Base-by-base conservation (phyloP, 805 yeast genomes). In the Kodamaea kaohsiungensis region DNA sequence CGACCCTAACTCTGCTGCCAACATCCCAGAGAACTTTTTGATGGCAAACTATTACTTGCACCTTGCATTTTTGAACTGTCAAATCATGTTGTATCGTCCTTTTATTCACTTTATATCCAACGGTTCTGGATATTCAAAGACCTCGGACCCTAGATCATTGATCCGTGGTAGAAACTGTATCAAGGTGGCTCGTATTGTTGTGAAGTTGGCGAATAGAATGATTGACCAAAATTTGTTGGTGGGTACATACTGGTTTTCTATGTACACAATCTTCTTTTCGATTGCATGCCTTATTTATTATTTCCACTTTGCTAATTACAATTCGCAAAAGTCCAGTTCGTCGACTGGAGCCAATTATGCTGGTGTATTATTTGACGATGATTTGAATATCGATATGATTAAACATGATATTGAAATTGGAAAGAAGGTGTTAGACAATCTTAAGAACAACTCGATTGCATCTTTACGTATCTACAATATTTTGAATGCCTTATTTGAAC, bases 191-290 rank as follows among this genome's bases (percentile, higher is more conserved):
- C 77, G 95, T 54, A 83, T 87, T 62, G 96, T 89, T 27, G 91
- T 91, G 15, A 85, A 86, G 61, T 67, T 90, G 53, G 91, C 96
- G 0, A 84, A 88, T 61, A 91, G 87, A 63, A 84, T 91, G 91
- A 85, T 88, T 57, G 80, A 82, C 59, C 83, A 85, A 57, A 79
- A 86, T 54, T 77, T 89, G 68, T 73, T 91, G 40, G 83, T 86
- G 59, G 96, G 96, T 0, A 88, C 95, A 1, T 92, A 91, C 65
- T 91, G 97, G 96, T 91, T 90, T 65, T 85, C 95, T 6, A 88
- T 89, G 64, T 91, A 91, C 67, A 89, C 97, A 0, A 87, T 91
- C 4, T 91, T 91, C 67, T 90, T 89, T 70, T 86, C 96, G 2
- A 91, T 91, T 56, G 96, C 96, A 0, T 88, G 96, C 64, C 75